phyloP scores from a whole-genome alignment of 495 filamentous ascomycete genomes.

The Hypoxylon cercidicola region DNA sequence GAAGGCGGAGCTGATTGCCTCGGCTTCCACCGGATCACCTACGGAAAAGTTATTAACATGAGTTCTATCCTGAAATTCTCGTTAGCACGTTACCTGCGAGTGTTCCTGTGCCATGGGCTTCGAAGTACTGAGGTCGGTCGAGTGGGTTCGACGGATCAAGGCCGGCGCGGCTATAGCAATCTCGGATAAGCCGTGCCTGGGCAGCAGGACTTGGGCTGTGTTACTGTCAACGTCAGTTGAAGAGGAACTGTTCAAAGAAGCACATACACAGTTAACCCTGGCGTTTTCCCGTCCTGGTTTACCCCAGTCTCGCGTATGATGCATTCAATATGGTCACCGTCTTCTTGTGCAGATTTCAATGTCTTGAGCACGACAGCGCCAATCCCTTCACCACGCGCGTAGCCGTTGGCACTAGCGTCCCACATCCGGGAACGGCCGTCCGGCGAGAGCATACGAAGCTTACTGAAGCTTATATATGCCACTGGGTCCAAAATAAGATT shows the following conservation, averaged over 20 bases:
- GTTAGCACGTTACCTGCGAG: slow-evolving; percentile 48
- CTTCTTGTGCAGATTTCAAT: slow-evolving; percentile 52
- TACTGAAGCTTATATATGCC: slow-evolving; percentile 38
- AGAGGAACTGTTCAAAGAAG: slow-evolving; percentile 55
- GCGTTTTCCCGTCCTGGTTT: slow-evolving; percentile 69
- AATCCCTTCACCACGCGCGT: slow-evolving; percentile 69
- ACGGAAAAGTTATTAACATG: slow-evolving; percentile 53
- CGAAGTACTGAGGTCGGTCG: slow-evolving; percentile 57
- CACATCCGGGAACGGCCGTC: slow-evolving; percentile 51
- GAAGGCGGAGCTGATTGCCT: slow-evolving; percentile 54
- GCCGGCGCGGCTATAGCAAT: slow-evolving; percentile 58
- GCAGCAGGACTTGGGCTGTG: slow-evolving; percentile 57
- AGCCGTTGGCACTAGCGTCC: slow-evolving; percentile 68
- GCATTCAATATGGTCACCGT: slow-evolving; percentile 60
- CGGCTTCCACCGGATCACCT: slow-evolving; percentile 64
- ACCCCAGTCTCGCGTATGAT: slow-evolving; percentile 61
- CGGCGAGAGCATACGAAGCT: slow-evolving; percentile 41
- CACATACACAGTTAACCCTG: slow-evolving; percentile 60
- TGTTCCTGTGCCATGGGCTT: slow-evolving; percentile 67
- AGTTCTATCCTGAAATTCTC: slow-evolving; percentile 30
- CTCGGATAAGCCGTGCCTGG: slow-evolving; percentile 62
- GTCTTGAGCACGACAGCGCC: slow-evolving; percentile 61
- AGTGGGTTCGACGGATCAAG: slow-evolving; percentile 51
- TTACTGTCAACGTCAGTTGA: slow-evolving; percentile 51
- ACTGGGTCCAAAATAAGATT: slow-evolving; percentile 51